Evolutionary conservation across 139 green algal species (phyloP).

Genomic region (Tetratostichococcus sp.): DNA sequence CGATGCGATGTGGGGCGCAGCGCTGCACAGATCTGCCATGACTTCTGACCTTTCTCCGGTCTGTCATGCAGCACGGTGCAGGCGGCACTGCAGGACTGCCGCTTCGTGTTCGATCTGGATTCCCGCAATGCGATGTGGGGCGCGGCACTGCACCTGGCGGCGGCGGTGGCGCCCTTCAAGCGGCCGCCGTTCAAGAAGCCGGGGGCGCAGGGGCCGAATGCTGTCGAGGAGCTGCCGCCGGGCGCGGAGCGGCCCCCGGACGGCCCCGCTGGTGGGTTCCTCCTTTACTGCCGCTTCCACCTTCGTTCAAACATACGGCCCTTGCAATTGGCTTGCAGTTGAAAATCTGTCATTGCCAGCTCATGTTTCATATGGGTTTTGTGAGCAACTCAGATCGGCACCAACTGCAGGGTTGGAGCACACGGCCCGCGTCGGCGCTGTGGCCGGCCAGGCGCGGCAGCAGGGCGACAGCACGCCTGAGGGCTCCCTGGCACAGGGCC

Average conservation of each 20-base stretch:
- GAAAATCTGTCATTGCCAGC: too few relatives aligned
- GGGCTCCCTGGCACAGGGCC: not conserved
- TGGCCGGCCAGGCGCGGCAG: not conserved
- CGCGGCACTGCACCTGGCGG: slow-evolving; percentile 26
- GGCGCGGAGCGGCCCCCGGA: not conserved
- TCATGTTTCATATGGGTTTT: too few relatives aligned
- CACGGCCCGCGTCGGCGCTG: not conserved
- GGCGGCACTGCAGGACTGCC: slow-evolving; percentile 34
- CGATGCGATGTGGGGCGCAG: slow-evolving; percentile 31
- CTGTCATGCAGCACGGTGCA: too few relatives aligned
- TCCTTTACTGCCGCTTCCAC: too few relatives aligned
- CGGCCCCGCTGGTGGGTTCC: not conserved
- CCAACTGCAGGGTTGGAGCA: not conserved
- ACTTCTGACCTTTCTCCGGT: too few relatives aligned
- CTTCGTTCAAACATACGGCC: too few relatives aligned
- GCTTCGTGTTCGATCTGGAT: slow-evolving; percentile 28
- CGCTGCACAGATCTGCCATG: slow-evolving; percentile 18
- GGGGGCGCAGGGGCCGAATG: not conserved
- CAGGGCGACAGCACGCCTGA: not conserved
- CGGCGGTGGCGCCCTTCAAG: slow-evolving; percentile 1
- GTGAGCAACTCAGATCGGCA: too few relatives aligned
- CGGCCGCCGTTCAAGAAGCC: slow-evolving; percentile 3
- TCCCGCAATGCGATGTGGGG: slow-evolving; percentile 32
- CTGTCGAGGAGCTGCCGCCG: not conserved
- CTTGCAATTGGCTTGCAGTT: too few relatives aligned